These are phyloP conservation scores for Vaccinium corymbosum DNA, from an alignment of 148 eudicot genomes.

Conservation along the genomic window DNA sequence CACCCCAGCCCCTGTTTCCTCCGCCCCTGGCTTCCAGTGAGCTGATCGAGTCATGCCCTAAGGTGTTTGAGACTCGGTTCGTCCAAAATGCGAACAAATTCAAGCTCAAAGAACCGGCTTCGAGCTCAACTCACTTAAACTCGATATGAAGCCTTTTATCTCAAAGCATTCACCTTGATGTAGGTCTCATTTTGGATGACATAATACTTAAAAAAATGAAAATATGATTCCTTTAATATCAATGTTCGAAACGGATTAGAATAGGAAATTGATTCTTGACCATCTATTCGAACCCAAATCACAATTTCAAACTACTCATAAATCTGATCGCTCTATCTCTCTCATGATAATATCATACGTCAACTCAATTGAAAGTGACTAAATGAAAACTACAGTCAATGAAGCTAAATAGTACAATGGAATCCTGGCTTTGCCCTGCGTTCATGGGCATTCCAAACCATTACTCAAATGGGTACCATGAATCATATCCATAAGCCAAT, in stretches of 20 bases:
- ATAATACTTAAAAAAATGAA: too few relatives aligned
- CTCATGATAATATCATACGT: not conserved
- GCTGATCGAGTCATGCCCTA: not conserved
- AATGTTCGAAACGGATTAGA: not conserved
- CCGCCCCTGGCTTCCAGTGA: too few relatives aligned
- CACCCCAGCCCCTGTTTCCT: too few relatives aligned
- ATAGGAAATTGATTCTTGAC: not conserved
- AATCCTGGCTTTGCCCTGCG: too few relatives aligned
- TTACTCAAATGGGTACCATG: not conserved
- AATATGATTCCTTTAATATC: not conserved
- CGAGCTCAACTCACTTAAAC: not conserved
- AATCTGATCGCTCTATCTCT: too few relatives aligned
- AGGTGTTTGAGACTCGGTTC: too few relatives aligned
- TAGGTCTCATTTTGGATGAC: not conserved
- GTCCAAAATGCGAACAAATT: too few relatives aligned
- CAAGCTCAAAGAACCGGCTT: not conserved
- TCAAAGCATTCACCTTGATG: too few relatives aligned
- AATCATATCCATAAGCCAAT: not conserved
- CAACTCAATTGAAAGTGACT: not conserved
- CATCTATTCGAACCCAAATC: not conserved
- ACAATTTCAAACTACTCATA: not conserved
- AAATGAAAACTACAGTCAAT: too few relatives aligned
- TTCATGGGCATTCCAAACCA: too few relatives aligned
- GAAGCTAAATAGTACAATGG: too few relatives aligned
- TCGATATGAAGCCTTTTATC: not conserved